phyloP scores from a whole-genome alignment of 108 stramenopile species.

The Schizochytrium sp. region DNA sequence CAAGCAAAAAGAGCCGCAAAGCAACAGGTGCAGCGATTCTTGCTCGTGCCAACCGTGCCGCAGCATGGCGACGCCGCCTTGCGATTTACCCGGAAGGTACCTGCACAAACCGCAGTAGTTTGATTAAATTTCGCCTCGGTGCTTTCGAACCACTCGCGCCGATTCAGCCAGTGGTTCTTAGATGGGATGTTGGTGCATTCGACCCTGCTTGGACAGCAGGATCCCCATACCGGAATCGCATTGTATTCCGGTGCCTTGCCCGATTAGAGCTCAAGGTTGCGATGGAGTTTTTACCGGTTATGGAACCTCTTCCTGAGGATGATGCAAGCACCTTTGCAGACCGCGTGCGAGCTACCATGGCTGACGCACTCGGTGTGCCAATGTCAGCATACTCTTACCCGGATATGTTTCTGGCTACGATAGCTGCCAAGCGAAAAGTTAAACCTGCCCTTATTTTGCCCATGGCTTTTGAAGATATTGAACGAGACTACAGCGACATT shows the following conservation, averaged over 20 bases:
- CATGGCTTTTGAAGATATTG: background rate
- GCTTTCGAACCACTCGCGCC: constrained; percentile 62
- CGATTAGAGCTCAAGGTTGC: background rate
- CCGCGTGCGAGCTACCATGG: constrained; percentile 42
- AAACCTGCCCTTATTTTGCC: constrained; percentile 17
- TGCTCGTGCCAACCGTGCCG: background rate
- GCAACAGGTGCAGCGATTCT: background rate
- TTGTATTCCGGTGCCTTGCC: background rate
- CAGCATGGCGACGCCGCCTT: constrained; percentile 8
- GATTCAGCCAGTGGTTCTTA: constrained; percentile 66
- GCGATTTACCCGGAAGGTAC: constrained; percentile 68
- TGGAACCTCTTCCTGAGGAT: background rate
- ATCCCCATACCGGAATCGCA: background rate
- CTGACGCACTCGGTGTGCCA: constrained; percentile 23
- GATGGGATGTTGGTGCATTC: constrained; percentile 57
- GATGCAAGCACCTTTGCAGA: background rate
- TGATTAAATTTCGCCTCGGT: constrained; percentile 63
- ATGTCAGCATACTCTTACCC: constrained; percentile 1
- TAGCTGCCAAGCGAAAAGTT: constrained; percentile 38
- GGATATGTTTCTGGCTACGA: constrained; percentile 41
- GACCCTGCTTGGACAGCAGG: constrained; percentile 57
- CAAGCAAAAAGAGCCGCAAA: background rate
- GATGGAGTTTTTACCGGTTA: constrained; percentile 30
- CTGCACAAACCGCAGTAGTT: constrained; percentile 61
- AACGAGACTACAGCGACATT: background rate